Evolutionary conservation across 1,284 basidiomycete species (phyloP), one percentile per base, ranked within the genome.

Genomic region (Cryptococcus deneoformans): DNA sequence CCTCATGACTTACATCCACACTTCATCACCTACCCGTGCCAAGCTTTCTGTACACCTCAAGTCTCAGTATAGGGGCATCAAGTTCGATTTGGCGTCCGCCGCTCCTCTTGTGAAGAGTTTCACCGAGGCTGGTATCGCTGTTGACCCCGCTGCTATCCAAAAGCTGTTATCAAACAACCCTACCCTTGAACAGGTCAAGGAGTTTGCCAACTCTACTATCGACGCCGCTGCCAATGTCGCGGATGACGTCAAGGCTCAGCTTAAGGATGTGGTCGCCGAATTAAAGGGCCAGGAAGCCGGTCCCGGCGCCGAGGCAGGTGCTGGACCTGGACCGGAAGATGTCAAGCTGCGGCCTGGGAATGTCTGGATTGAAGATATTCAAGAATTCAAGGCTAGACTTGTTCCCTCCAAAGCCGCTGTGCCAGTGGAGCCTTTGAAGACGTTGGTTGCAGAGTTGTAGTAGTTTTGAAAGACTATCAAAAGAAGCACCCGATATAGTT

Each of bases 21-120:
- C 87, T 1, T 83, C 82, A 0, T 90, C 89, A 0, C 63, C 80
- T 36, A 82, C 80, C 2, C 85, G 91, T 45, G 81, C 86, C 40
- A 95, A 95, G 75, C 77, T 95, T 35, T 90, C 92, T 0, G 79
- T 92, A 14, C 92, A 96, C 67, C 79, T 91, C 73, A 79, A 81
- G 50, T 90, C 91, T 5, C 85, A 86, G 67, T 65, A 63, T 62
- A 61, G 64, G 47, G 66, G 67, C 38, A 48, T 68, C 58, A 85
- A 84, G 62, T 84, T 93, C 71, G 89, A 87, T 69, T 68, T 79
- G 5, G 80, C 82, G 2, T 88, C 89, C 5, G 83, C 85, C 38
- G 80, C 84, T 59, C 86, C 83, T 5, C 87, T 92, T 63, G 81
- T 85, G 60, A 73, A 69, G 34, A 75, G 82, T 10, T 80, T 91